Conservation (phyloP, 2,329 filamentous ascomycete species). For the Ophiostoma tasmaniense region DNA sequence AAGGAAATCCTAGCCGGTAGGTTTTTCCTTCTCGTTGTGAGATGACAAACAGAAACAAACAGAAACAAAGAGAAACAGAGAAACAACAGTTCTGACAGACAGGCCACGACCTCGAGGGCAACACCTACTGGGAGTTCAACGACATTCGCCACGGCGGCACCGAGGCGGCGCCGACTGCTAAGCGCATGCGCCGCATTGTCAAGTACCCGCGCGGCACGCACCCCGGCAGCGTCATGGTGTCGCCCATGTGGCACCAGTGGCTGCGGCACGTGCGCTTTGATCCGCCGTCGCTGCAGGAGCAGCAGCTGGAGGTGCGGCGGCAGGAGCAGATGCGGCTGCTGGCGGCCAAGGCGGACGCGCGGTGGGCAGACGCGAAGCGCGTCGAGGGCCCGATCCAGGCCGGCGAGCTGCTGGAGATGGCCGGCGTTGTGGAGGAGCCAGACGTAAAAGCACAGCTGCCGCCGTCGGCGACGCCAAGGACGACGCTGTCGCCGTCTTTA, state of each 20-base stretch:
- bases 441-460: constrained; percentile 10
- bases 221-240: constrained; percentile 47
- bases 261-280: constrained; percentile 49
- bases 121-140: constrained; percentile 62
- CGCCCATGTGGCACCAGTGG: constrained; percentile 62
- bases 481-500: neutral
- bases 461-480: neutral
- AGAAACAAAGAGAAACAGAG: neutral
- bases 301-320: constrained; percentile 44
- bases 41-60: too few relatives aligned
- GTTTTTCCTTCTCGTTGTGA: neutral
- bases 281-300: constrained; percentile 50
- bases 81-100: constrained; percentile 1
- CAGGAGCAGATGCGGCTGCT: constrained; percentile 46
- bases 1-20: constrained; percentile 54
- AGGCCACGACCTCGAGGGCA: constrained; percentile 58
- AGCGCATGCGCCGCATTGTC: constrained; percentile 52
- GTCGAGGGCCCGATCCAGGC: constrained; percentile 12
- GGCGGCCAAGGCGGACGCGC: constrained; percentile 53
- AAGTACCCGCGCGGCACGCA: constrained; percentile 47
- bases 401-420: neutral
- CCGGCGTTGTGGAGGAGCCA: constrained; percentile 10
- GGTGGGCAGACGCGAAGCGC: constrained; percentile 50
- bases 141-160: constrained; percentile 35
- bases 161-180: constrained; percentile 21